Evolutionary conservation across 441 rosid genomes (phyloP).

Genomic region (California macrophylla): DNA sequence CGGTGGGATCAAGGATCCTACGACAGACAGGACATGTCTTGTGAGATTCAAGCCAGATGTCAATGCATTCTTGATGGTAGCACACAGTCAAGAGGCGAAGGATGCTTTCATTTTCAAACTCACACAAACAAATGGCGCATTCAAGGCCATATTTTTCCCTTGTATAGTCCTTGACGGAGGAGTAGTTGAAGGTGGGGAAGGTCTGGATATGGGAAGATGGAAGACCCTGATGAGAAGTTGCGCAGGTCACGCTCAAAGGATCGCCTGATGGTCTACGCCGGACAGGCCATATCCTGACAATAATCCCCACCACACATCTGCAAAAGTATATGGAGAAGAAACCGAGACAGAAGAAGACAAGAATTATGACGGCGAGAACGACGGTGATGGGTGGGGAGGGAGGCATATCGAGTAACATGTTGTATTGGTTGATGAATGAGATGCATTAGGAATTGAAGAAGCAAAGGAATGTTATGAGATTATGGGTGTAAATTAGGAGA

Average conservation of each 20-base stretch:
- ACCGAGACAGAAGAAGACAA: slow-evolving; percentile 40
- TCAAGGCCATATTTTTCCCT: slow-evolving; percentile 53
- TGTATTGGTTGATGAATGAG: not conserved
- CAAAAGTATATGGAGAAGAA: slow-evolving; percentile 27
- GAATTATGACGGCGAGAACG: slow-evolving; percentile 40
- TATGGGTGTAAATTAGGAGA: not conserved
- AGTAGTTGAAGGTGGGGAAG: slow-evolving; percentile 56
- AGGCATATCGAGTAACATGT: too few relatives aligned
- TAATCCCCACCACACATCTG: slow-evolving; percentile 38
- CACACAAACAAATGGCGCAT: slow-evolving; percentile 73
- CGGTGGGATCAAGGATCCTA: slow-evolving; percentile 34
- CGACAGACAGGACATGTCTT: slow-evolving; percentile 90
- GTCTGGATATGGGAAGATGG: slow-evolving; percentile 46
- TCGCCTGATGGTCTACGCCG: slow-evolving; percentile 28
- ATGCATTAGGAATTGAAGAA: not conserved
- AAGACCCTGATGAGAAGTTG: slow-evolving; percentile 34
- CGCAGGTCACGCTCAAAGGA: not conserved
- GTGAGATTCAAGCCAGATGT: slow-evolving; percentile 64
- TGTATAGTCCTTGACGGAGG: slow-evolving; percentile 48
- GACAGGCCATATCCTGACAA: slow-evolving; percentile 32
- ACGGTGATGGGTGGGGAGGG: slow-evolving; percentile 40
- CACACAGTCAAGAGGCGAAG: slow-evolving; percentile 60
- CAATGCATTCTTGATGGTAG: slow-evolving; percentile 77
- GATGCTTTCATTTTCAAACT: slow-evolving; percentile 48
- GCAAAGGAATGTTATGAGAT: not conserved